Evolutionary conservation across 176 grass and related monocot species (phyloP).

Genomic region (Themeda triandra): DNA sequence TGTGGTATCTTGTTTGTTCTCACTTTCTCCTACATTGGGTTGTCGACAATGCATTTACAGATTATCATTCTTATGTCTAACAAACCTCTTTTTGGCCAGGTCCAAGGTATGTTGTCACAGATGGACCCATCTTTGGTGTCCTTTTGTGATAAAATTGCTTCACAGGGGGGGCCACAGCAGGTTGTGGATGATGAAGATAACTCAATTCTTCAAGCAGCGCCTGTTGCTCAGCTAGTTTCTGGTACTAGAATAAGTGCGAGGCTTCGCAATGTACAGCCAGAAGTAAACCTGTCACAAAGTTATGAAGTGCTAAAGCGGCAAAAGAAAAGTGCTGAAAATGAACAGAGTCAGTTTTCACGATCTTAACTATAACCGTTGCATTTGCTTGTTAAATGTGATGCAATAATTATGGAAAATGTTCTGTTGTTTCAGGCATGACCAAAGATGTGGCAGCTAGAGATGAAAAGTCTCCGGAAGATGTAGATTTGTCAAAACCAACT

Average conservation of each 20-base stretch:
- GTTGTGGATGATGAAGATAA: slow-evolving; percentile 54
- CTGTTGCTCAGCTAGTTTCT: slow-evolving; percentile 73
- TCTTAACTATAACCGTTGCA: background rate
- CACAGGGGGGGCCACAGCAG: slow-evolving; percentile 63
- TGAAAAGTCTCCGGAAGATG: slow-evolving; percentile 38
- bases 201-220: slow-evolving; percentile 60
- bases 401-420: background rate
- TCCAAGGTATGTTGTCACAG: slow-evolving; percentile 95
- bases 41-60: background rate
- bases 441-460: slow-evolving; percentile 56
- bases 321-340: slow-evolving; percentile 74
- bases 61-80: background rate
- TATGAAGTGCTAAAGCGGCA: slow-evolving; percentile 75
- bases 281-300: slow-evolving; percentile 72
- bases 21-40: slow-evolving; percentile 1
- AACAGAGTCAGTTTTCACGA: slow-evolving; percentile 49
- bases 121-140: slow-evolving; percentile 93
- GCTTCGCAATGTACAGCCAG: slow-evolving; percentile 90
- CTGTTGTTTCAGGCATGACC: slow-evolving; percentile 30
- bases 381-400: background rate
- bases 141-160: slow-evolving; percentile 90
- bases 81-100: slow-evolving; percentile 41
- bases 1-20: slow-evolving; percentile 60
- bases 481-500: slow-evolving; percentile 51
- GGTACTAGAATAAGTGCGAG: slow-evolving; percentile 79